These are phyloP conservation scores for Colletotrichum lini DNA, from an alignment of 2,329 filamentous ascomycete genomes.

Conservation along the genomic window DNA sequence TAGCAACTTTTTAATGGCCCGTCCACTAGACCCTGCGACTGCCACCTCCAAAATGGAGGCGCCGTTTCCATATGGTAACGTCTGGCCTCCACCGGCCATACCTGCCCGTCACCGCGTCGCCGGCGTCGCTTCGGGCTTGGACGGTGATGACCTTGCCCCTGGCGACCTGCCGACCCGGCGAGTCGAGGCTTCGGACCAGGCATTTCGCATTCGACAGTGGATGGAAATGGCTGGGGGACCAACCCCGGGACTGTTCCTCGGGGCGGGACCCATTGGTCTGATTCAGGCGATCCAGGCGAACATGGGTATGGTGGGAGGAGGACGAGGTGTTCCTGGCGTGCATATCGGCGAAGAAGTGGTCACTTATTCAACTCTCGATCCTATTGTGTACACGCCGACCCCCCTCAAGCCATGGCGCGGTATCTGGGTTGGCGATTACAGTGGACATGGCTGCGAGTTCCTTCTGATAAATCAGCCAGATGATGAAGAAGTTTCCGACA, in stretches of 20 bases:
- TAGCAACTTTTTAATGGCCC: conserved; percentile 78
- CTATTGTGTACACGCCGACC: conserved; percentile 84
- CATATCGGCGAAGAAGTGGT: conserved; percentile 69
- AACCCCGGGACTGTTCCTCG: conserved; percentile 48
- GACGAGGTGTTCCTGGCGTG: conserved; percentile 54
- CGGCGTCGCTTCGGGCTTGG: conserved; percentile 49
- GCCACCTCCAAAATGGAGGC: conserved; percentile 49
- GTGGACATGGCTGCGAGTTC: conserved; percentile 90
- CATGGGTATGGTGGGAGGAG: conserved; percentile 43
- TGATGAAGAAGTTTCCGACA: conserved; percentile 59
- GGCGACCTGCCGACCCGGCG: conserved; percentile 61
- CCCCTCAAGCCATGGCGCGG: conserved; percentile 85
- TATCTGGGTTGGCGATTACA: conserved; percentile 94
- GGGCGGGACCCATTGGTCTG: conserved; percentile 47
- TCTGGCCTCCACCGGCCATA: conserved; percentile 84
- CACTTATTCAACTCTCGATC: conserved; percentile 81
- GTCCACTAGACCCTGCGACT: conserved; percentile 58
- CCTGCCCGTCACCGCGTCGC: conserved; percentile 72
- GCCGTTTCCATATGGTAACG: conserved; percentile 62
- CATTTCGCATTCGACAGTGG: conserved; percentile 84
- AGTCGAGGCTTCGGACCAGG: conserved; percentile 75
- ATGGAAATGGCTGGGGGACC: conserved; percentile 71
- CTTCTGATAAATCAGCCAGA: conserved; percentile 84
- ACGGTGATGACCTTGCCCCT: conserved; percentile 47
- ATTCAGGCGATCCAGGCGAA: conserved; percentile 43